phyloP scores from a whole-genome alignment of 2,329 filamentous ascomycete genomes.

The Aspergillus unguis region DNA sequence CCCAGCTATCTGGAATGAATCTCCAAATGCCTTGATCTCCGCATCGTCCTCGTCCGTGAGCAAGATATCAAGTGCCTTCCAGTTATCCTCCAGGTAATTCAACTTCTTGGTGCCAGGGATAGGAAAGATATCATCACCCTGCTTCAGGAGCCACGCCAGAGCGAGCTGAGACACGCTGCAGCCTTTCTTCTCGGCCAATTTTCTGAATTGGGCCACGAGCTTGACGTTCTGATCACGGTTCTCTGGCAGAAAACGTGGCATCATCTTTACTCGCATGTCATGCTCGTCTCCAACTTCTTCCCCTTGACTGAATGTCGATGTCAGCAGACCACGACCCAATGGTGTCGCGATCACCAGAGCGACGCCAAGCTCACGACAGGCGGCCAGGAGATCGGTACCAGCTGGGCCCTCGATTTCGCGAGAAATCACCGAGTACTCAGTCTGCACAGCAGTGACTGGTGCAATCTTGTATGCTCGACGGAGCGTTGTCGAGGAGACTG shows the following conservation, averaged over 20 bases:
- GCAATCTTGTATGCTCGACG: conserved; percentile 45
- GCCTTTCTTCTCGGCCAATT: not conserved
- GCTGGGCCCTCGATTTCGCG: conserved; percentile 43
- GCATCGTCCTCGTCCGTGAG: not conserved
- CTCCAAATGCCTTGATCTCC: not conserved
- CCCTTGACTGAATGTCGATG: conserved; percentile 2
- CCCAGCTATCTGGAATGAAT: not conserved
- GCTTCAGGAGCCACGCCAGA: conserved; percentile 7
- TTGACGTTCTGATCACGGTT: conserved; percentile 6
- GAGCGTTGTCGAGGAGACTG: conserved; percentile 37
- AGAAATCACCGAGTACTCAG: conserved; percentile 47
- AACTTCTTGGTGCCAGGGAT: conserved; percentile 28
- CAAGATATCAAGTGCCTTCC: not conserved
- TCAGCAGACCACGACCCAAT: conserved; percentile 38
- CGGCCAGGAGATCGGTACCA: conserved; percentile 37
- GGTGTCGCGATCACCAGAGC: conserved; percentile 42
- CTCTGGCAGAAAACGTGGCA: conserved; percentile 4
- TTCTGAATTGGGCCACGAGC: not conserved
- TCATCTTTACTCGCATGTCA: not conserved
- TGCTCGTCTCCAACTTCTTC: not conserved
- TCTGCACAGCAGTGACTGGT: conserved; percentile 47
- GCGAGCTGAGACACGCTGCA: not conserved
- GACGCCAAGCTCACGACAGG: conserved; percentile 48
- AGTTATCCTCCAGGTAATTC: conserved; percentile 23
- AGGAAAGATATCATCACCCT: conserved; percentile 43